phyloP scores from a whole-genome alignment of 805 yeast genomes.

The Lipomyces lipofer region DNA sequence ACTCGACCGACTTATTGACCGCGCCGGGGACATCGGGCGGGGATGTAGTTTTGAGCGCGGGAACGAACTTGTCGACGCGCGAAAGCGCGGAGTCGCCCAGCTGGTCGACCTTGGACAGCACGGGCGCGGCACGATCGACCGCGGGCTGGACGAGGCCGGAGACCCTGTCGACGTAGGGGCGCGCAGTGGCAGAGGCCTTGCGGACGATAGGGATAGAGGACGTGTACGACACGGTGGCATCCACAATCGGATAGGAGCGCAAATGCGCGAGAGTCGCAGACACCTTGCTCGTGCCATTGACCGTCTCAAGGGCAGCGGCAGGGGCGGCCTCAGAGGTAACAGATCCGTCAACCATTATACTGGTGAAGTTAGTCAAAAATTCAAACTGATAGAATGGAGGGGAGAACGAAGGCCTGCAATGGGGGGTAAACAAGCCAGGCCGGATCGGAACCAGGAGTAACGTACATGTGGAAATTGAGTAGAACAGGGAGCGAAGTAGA shows the following conservation, averaged over 20 bases:
- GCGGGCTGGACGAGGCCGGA: slow-evolving; percentile 40
- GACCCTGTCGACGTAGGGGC: slow-evolving; percentile 28
- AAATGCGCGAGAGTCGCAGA: slow-evolving; percentile 27
- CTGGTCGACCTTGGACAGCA: slow-evolving; percentile 52
- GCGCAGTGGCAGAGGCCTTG: slow-evolving; percentile 26
- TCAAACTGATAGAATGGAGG: neutral
- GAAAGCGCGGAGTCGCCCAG: slow-evolving; percentile 57
- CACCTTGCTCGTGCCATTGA: slow-evolving; percentile 3
- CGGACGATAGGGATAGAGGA: slow-evolving; percentile 23
- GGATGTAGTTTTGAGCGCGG: slow-evolving; percentile 57
- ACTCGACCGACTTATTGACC: slow-evolving; percentile 43
- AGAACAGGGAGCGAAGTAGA: neutral
- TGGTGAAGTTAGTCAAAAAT: neutral
- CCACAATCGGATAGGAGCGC: slow-evolving; percentile 27
- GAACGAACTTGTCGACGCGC: slow-evolving; percentile 58
- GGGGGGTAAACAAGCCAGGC: neutral
- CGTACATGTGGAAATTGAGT: neutral
- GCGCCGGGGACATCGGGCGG: slow-evolving; percentile 54
- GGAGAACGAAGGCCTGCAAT: neutral
- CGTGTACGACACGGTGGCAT: slow-evolving; percentile 26
- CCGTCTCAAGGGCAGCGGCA: slow-evolving; percentile 3
- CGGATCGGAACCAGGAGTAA: neutral
- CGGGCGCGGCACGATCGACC: slow-evolving; percentile 46
- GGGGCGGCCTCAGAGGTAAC: neutral
- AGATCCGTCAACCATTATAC: neutral